Base-by-base conservation (phyloP, 495 filamentous ascomycete genomes). In the Aspergillus conjunctus region DNA sequence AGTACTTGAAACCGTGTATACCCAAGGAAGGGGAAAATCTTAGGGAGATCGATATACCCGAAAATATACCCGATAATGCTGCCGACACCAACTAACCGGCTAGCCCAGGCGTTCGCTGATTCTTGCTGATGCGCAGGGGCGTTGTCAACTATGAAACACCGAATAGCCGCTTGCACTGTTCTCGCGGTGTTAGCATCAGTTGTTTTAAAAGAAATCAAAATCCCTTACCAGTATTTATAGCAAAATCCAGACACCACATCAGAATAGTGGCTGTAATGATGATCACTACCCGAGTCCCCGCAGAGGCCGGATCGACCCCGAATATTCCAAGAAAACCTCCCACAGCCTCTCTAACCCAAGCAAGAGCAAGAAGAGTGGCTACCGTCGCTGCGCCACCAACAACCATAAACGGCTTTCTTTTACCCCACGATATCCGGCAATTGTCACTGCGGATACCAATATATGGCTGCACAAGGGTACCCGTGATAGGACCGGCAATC, bases 81-180 rank as follows among this genome's bases (percentile, higher is more conserved):
- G 17, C 92, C 92, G 39, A 94, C 75, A 20, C 92, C 92, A 11
- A 86, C 86, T 43, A 92, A 76, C 52, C 91, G 84, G 61, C 88
- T 89, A 39, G 91, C 91, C 92, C 91, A 93, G 15, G 91, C 88
- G 73, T 96, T 96, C 17, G 92, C 91, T 14, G 86, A 77, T 71
- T 94, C 90, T 77, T 96, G 92, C 71, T 97, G 92, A 66, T 96
- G 92, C 0, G 88, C 83, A 3, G 92, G 92, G 11, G 90, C 88
- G 64, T 90, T 91, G 65, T 97, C 92, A 12, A 97, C 89, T 58
- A 96, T 93, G 65, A 93, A 96, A 17, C 91, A 91, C 64, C 92
- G 82, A 71, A 95, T 89, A 0, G 84, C 91, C 33, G 92, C 92
- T 81, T 96, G 92, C 26, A 96, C 91, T 90, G 59, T 55, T 56